Evolutionary conservation across 768 basidiomycete genomes (phyloP).

Genomic region (Boletus bicolor): DNA sequence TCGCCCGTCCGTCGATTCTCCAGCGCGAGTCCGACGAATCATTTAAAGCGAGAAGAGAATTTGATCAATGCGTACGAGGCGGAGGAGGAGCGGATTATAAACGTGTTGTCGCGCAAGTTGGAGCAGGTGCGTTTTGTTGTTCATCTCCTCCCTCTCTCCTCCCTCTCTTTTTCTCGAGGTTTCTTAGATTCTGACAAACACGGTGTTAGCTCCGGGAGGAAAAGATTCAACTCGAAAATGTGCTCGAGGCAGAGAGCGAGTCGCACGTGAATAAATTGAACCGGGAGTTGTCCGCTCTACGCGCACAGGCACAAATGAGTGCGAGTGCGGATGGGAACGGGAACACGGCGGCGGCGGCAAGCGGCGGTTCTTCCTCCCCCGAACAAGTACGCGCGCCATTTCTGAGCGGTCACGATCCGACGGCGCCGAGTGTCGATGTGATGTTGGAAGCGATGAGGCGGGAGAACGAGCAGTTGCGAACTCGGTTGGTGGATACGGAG

Average conservation of each 20-base stretch:
- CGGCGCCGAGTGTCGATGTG: constrained; percentile 44
- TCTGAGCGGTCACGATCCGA: constrained; percentile 27
- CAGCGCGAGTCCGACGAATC: constrained; percentile 45
- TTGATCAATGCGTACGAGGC: constrained; percentile 88
- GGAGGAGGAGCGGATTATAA: constrained; percentile 86
- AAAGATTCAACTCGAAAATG: constrained; percentile 80
- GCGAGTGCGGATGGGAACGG: constrained; percentile 14
- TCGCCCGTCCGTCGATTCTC: constrained; percentile 57
- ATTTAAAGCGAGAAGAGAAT: constrained; percentile 55
- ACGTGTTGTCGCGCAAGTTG: constrained; percentile 76
- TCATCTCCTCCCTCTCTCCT: too few relatives aligned
- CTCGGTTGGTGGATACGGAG: constrained; percentile 68
- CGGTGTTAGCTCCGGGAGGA: constrained; percentile 69
- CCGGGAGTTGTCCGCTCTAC: constrained; percentile 63
- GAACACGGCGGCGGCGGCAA: not conserved
- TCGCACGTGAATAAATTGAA: constrained; percentile 76
- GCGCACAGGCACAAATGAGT: constrained; percentile 40
- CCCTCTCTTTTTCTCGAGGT: too few relatives aligned
- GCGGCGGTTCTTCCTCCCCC: not conserved
- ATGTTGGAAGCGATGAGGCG: constrained; percentile 73
- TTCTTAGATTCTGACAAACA: not conserved
- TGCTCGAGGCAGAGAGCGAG: constrained; percentile 82
- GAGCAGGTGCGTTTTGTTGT: constrained; percentile 54
- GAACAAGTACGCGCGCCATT: not conserved
- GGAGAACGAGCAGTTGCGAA: constrained; percentile 76